Percentiles rank a stretch among this genome's conserved stretches.
Conservation (phyloP, 2,329 filamentous ascomycete genomes). For the Colletotrichum acutatum region DNA sequence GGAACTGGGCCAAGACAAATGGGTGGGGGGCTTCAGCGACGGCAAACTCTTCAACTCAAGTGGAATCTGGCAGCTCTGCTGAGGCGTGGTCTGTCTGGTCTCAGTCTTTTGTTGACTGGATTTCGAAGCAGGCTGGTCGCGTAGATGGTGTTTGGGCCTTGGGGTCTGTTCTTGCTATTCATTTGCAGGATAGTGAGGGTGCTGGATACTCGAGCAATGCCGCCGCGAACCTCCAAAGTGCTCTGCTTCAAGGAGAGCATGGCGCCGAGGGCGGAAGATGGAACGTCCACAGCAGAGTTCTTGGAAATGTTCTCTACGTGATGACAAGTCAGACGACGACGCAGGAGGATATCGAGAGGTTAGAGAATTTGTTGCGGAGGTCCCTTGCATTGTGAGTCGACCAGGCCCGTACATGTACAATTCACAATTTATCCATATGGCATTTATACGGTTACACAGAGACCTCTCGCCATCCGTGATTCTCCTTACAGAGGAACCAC, state of each 20-base stretch:
- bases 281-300: constrained; percentile 64
- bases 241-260: not conserved
- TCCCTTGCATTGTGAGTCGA: too few species aligned
- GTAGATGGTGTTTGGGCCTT: constrained; percentile 78
- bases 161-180: constrained; percentile 79
- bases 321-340: constrained; percentile 64
- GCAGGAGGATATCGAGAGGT: constrained; percentile 41
- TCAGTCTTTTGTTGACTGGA: constrained; percentile 62
- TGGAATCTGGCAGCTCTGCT: fast-evolving
- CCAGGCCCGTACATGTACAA: too few species aligned
- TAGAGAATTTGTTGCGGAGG: constrained; percentile 46
- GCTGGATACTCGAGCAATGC: constrained; percentile 60
- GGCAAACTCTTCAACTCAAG: not conserved
- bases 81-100: constrained; percentile 79
- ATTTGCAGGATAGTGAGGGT: constrained; percentile 53
- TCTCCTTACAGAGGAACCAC: too few species aligned
- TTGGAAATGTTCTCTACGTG: constrained; percentile 69
- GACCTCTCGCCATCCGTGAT: too few species aligned
- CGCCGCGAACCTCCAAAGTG: constrained; percentile 54
- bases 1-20: constrained; percentile 64
- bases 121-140: constrained; percentile 64
- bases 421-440: too few species aligned
- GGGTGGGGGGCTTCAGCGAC: constrained; percentile 45
- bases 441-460: too few species aligned
- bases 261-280: constrained; percentile 42